Base-by-base conservation (phyloP, 352 stramenopile genomes). In the Pythium aphanidermatum region DNA sequence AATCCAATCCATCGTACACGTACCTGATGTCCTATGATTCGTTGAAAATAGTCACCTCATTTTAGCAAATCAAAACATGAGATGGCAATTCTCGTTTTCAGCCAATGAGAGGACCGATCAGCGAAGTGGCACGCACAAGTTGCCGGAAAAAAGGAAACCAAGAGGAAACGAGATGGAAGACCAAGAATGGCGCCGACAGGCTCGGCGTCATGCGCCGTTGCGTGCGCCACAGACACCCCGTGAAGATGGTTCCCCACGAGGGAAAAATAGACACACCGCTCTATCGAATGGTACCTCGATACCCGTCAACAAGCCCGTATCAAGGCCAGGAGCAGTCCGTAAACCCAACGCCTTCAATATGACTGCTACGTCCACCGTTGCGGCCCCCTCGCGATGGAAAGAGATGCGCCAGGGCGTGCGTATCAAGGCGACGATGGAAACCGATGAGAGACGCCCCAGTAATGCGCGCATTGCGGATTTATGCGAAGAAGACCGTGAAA, bases 401-500 rank as follows among this genome's bases (percentile, higher is more conserved):
- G 68, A 84, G 30, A 63, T 89, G 58, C 68, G 79, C 2, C 70
- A 87, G 37, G 77, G 68, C 4, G 63, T 89, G 36, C 68, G 63
- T 46, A 57, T 79, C 38, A 70, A 77, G 49, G 68, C 73, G 2
- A 78, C 69, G 7, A 33, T 82, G 17, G 70, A 80, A 23, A 68
- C 65, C 0, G 35, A 42, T 10, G 44, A 65, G 4, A 53, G 51
- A 0, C 44, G 44, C 10, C 1, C 27, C 0, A 37, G 27, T 0
- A 55, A 69, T 23, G 73, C 77, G 2, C 67, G 49, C 17, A 89
- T 92, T 46, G 65, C 74, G 5, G 73, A 92, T 51, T 34, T 92
- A 20, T 87, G 80, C 32, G 70, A 68, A 11, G 62, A 86, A 48
- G 80, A 92, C 58, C 73, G 79, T 20, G 69, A 88, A 5, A 92